Conservation (phyloP, 2,329 filamentous ascomycete species). For the Pseudogymnoascus sp. region DNA sequence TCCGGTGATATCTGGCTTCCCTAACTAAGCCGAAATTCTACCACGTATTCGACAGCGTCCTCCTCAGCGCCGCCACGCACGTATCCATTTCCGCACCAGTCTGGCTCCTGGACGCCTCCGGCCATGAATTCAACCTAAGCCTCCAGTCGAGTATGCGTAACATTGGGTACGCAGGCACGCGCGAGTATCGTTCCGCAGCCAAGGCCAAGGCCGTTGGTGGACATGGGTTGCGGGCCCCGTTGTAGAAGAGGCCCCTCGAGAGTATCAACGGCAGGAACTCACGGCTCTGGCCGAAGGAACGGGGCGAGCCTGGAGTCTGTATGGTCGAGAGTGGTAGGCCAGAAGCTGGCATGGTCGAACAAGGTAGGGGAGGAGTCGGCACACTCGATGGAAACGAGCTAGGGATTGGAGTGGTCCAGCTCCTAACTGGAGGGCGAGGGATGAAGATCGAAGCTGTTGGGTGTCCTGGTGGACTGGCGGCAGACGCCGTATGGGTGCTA, state of each 20-base stretch:
- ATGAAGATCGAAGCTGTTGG: background rate
- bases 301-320: background rate
- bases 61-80: background rate
- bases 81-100: background rate
- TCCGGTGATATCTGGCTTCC: background rate
- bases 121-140: background rate
- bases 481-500: background rate
- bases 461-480: background rate
- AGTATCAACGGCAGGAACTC: background rate
- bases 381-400: background rate
- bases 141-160: conserved; percentile 1
- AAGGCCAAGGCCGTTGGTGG: background rate
- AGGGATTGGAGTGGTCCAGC: background rate
- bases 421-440: background rate
- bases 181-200: background rate
- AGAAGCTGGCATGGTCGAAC: background rate
- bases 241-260: background rate
- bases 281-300: background rate
- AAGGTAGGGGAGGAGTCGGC: background rate
- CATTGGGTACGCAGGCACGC: background rate
- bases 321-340: background rate
- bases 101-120: background rate
- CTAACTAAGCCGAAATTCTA: background rate
- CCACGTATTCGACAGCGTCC: background rate
- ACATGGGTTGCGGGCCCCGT: background rate